Conservation (phyloP, 768 basidiomycete genomes). For the Hypholoma sublateritium region DNA sequence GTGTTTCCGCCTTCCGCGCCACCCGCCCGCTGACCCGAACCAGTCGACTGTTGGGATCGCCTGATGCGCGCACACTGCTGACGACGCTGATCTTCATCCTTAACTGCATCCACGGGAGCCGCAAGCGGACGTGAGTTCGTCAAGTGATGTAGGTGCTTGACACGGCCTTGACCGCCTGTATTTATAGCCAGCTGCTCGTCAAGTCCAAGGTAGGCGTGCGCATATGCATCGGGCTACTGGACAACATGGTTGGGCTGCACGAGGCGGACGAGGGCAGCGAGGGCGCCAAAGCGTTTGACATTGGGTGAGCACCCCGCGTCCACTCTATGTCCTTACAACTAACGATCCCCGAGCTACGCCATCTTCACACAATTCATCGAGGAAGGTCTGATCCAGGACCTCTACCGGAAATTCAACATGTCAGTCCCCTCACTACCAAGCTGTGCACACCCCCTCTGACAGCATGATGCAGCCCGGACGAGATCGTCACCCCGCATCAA, state of each 20-base stretch:
- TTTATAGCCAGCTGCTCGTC: slow-evolving; percentile 49
- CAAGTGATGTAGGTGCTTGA: slow-evolving; percentile 2
- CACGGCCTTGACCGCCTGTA: slow-evolving; percentile 8
- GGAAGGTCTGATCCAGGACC: slow-evolving; percentile 51
- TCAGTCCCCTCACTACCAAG: slow-evolving; percentile 31
- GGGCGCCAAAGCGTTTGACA: slow-evolving; percentile 69
- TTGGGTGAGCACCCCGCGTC: slow-evolving; percentile 51
- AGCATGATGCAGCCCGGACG: slow-evolving; percentile 47
- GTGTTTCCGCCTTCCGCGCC: slow-evolving; percentile 16
- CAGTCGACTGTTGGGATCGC: slow-evolving; percentile 63
- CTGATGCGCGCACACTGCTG: slow-evolving; percentile 59
- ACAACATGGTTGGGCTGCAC: slow-evolving; percentile 67
- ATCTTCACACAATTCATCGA: slow-evolving; percentile 67
- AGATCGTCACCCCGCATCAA: slow-evolving; percentile 82
- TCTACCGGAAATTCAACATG: slow-evolving; percentile 65
- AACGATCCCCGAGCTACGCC: slow-evolving; percentile 47
- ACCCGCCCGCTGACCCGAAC: slow-evolving; percentile 12
- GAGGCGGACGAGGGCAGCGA: slow-evolving; percentile 67
- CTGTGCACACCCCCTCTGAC: not conserved
- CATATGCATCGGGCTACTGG: slow-evolving; percentile 67
- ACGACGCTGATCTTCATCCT: slow-evolving; percentile 69
- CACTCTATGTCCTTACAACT: slow-evolving; percentile 6
- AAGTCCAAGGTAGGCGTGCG: slow-evolving; percentile 57
- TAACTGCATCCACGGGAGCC: slow-evolving; percentile 66
- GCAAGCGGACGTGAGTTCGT: slow-evolving; percentile 51